Conservation (phyloP, 1,139 yeast genomes). For the Nakaseomyces uthaithaninus region DNA sequence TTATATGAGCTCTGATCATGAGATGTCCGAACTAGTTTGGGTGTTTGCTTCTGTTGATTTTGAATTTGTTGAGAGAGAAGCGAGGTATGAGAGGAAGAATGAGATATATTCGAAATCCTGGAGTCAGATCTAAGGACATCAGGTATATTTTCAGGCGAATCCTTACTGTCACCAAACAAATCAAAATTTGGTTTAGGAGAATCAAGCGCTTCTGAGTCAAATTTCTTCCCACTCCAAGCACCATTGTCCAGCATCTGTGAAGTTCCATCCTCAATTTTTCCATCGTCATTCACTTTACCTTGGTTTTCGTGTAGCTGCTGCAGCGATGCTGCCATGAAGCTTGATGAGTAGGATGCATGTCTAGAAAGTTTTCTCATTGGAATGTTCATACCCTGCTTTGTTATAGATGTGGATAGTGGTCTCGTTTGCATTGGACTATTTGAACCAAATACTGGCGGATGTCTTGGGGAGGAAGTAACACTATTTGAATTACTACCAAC, state of each 20-base stretch:
- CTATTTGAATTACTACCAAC: conserved; percentile 17
- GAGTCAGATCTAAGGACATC: conserved; percentile 13
- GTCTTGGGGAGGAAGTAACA: conserved; percentile 28
- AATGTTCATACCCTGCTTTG: conserved; percentile 23
- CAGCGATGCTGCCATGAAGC: conserved; percentile 26
- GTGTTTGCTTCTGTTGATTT: conserved; percentile 11
- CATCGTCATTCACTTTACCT: conserved; percentile 10
- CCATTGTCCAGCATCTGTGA: conserved; percentile 9
- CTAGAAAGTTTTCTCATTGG: conserved; percentile 28
- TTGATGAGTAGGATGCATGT: conserved; percentile 26
- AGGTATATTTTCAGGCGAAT: conserved; percentile 15
- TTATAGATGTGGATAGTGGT: conserved; percentile 18
- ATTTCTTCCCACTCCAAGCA: conserved; percentile 12
- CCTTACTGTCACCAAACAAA: conserved; percentile 11
- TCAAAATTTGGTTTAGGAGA: conserved; percentile 20
- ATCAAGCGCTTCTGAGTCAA: conserved; percentile 18
- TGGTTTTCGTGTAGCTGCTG: conserved; percentile 25
- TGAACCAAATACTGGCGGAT: conserved; percentile 11
- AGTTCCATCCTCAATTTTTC: conserved; percentile 11
- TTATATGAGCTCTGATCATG: not conserved
- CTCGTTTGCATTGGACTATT: conserved; percentile 22
- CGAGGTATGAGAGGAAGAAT: conserved; percentile 29
- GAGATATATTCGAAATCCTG: conserved; percentile 16
- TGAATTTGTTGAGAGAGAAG: conserved; percentile 31
- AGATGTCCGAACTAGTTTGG: not conserved